Evolutionary conservation across 2,329 filamentous ascomycete species (phyloP).

Genomic region (Paraphaeosphaeria minitans): DNA sequence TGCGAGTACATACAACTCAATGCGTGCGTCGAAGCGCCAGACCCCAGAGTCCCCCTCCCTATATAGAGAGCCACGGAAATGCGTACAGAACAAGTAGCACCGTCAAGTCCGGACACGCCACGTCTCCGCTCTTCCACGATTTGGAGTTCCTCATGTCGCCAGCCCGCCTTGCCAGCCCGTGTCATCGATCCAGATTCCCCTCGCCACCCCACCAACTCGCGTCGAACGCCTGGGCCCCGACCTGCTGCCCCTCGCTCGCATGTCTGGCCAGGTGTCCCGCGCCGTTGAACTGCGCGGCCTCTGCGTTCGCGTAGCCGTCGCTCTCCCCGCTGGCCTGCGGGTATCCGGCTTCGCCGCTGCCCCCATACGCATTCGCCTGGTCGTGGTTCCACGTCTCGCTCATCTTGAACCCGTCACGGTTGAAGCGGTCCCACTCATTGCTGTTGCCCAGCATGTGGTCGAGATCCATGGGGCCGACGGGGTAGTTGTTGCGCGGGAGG

Average conservation of each 20-base stretch:
- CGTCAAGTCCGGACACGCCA: no score
- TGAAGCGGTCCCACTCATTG: slow-evolving; percentile 39
- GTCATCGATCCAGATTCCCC: slow-evolving; percentile 4
- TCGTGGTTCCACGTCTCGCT: slow-evolving; percentile 26
- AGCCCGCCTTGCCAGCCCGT: no score
- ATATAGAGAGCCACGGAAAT: background rate
- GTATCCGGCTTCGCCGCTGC: slow-evolving; percentile 23
- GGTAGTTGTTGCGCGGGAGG: slow-evolving; percentile 32
- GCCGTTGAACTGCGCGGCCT: background rate
- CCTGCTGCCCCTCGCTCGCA: background rate
- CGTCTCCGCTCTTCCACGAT: no score
- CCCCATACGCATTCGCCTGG: slow-evolving; percentile 26
- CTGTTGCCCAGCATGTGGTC: slow-evolving; percentile 37
- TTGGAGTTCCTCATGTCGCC: background rate
- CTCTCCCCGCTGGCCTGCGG: slow-evolving; percentile 5
- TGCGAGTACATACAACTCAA: no score
- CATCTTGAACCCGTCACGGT: slow-evolving; percentile 45
- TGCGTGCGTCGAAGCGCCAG: background rate
- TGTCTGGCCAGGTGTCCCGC: slow-evolving; percentile 5
- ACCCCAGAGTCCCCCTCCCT: background rate
- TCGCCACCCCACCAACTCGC: slow-evolving; percentile 10
- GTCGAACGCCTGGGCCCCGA: background rate
- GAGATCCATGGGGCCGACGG: slow-evolving; percentile 42
- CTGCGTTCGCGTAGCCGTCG: slow-evolving; percentile 3
- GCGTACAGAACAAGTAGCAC: background rate